Evolutionary conservation across 306 rosid genomes (phyloP).

Genomic region (Vigna radiata): DNA sequence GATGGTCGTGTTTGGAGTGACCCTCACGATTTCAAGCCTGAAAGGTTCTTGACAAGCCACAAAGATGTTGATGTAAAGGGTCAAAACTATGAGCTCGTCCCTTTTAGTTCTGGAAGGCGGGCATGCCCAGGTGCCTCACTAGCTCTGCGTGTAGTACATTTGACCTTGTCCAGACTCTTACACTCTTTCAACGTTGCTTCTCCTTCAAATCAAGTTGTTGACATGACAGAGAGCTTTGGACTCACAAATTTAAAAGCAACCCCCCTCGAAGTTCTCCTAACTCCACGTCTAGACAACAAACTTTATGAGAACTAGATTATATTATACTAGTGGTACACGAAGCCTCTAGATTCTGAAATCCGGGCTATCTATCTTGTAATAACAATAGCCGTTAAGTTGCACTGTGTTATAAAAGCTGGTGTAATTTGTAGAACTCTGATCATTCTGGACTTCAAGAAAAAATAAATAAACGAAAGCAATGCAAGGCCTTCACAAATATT

Average conservation of each 20-base stretch:
- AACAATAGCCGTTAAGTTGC: neutral
- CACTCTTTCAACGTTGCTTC: conserved; percentile 45
- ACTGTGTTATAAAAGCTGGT: neutral
- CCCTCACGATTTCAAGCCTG: conserved; percentile 51
- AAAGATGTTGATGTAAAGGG: conserved; percentile 51
- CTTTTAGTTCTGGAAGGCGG: conserved; percentile 57
- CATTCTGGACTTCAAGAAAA: neutral
- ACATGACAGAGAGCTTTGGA: conserved; percentile 59
- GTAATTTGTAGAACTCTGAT: neutral
- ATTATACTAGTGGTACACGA: neutral
- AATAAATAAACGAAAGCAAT: neutral
- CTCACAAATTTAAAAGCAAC: conserved; percentile 52
- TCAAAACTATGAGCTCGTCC: conserved; percentile 46
- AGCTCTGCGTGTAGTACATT: conserved; percentile 47
- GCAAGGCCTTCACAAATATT: neutral
- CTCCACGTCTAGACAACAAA: conserved; percentile 41
- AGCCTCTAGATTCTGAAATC: neutral
- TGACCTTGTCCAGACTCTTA: conserved; percentile 47
- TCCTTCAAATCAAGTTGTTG: conserved; percentile 51
- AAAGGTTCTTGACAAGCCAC: conserved; percentile 52
- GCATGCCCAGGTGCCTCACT: conserved; percentile 51
- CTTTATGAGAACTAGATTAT: conserved; percentile 37
- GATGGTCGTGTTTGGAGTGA: conserved; percentile 47
- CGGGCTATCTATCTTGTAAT: neutral
- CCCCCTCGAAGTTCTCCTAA: conserved; percentile 46